Conservation (phyloP, 805 yeast species). For the Schwanniomyces occidentalis region DNA sequence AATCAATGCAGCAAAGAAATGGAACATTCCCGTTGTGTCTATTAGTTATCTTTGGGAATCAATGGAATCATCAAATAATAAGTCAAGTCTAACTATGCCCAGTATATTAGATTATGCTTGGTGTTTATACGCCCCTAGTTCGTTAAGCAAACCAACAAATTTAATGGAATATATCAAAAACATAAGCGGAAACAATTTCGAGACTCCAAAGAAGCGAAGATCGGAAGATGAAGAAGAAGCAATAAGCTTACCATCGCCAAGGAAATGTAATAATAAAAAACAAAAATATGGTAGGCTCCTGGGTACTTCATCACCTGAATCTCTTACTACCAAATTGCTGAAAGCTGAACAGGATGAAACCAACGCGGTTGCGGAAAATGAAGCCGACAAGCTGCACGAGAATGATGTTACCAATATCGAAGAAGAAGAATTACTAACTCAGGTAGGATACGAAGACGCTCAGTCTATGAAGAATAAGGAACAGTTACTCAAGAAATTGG, state of each 20-base stretch:
- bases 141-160: conserved; percentile 20
- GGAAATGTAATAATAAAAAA: conserved; percentile 43
- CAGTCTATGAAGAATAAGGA: conserved; percentile 19
- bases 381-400: conserved; percentile 8
- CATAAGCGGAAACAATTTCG: conserved; percentile 16
- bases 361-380: too few relatives aligned
- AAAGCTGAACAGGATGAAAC: conserved; percentile 6
- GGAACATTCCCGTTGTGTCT: conserved; percentile 61
- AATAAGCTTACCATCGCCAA: conserved; percentile 54
- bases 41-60: conserved; percentile 55
- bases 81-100: conserved; percentile 27
- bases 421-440: conserved; percentile 20
- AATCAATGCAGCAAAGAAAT: conserved; percentile 55
- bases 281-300: conserved; percentile 48
- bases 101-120: conserved; percentile 47
- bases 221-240: conserved; percentile 12
- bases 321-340: conserved; percentile 9
- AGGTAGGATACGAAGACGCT: conserved; percentile 23
- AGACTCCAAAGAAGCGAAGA: conserved; percentile 4
- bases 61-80: conserved; percentile 31
- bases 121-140: conserved; percentile 56
- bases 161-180: conserved; percentile 19
- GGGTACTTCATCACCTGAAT: conserved; percentile 9
- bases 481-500: conserved; percentile 18
- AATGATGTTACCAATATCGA: conserved; percentile 17